Evolutionary conservation across 768 basidiomycete genomes (phyloP), one percentile per base, ranked within the genome.

Genomic region (Xerocomellus amylosporus): DNA sequence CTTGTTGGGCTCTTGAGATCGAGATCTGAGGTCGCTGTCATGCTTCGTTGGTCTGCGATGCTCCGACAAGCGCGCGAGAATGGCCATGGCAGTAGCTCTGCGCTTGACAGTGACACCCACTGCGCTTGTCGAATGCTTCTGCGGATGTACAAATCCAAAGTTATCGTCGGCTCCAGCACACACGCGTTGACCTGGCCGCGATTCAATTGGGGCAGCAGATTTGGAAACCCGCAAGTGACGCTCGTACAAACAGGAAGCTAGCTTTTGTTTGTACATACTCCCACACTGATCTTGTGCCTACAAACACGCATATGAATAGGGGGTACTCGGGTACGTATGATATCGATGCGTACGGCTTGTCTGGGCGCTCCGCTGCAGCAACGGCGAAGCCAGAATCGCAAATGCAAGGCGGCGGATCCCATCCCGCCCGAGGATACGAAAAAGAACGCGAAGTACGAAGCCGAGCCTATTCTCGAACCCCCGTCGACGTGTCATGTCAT

Each of bases 41-140:
- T 5, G 17, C 14, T 5, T 36, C 20, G 28, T 31, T 26, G 5
- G 14, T 2, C 48, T 34, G 49, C 49, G 59, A 45, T n/a, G 17
- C 9, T 47, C 62, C 51, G 61, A 62, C 48, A 33, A 47, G 38
- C 52, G 41, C 58, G 61, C 58, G 24, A 22, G 42, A 54, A 54
- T 0, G 19, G 39, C 9, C 22, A 46, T 5, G 28, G 24, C 19
- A 4, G 22, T 40, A 6, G 17, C 24, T 15, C 20, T 22, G 12
- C 2, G 24, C 20, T 14, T 22, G 26, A 20, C 26, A 26, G 8
- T 22, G 26, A 20, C 26, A 26, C 17, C 24, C 5, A 13, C 19
- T 8, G 13, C 14, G 12, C 43, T 43, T 20, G 6, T 42, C 31
- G 39, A 51, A 40, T 5, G 33, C 45, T 47, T 58, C 49, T 31